phyloP scores from a whole-genome alignment of 345 rosid species.

The Pistacia vera region DNA sequence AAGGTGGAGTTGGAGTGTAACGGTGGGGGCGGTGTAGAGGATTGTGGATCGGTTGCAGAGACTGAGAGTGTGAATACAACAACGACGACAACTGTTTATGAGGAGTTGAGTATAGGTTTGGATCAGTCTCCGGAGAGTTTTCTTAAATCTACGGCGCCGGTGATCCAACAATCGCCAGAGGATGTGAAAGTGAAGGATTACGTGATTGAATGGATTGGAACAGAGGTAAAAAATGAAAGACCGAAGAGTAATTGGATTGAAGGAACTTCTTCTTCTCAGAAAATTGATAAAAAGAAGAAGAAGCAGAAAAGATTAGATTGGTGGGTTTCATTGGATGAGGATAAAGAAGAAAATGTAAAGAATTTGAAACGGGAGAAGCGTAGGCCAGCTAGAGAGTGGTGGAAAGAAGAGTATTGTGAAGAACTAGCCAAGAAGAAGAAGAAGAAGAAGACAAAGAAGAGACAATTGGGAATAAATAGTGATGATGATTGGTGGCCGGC shows the following conservation, averaged over 20 bases:
- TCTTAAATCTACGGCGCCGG: constrained; percentile 24
- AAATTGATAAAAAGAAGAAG: constrained; percentile 55
- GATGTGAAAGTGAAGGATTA: constrained; percentile 62
- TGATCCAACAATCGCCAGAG: constrained; percentile 12
- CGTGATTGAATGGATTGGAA: constrained; percentile 94
- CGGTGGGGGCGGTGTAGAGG: constrained; percentile 43
- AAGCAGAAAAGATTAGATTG: constrained; percentile 68
- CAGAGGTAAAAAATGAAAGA: constrained; percentile 77
- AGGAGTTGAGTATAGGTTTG: constrained; percentile 56
- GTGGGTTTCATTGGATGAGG: constrained; percentile 89
- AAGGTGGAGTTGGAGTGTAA: constrained; percentile 39
- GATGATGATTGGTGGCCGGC: constrained; percentile 67
- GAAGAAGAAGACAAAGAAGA: constrained; percentile 61
- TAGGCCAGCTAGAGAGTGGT: constrained; percentile 91
- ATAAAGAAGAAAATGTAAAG: constrained; percentile 48
- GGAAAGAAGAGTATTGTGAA: constrained; percentile 93
- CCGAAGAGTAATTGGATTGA: constrained; percentile 77
- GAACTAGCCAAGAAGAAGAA: constrained; percentile 72
- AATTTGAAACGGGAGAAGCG: constrained; percentile 57
- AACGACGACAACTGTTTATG: constrained; percentile 58
- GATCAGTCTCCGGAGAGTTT: constrained; percentile 70
- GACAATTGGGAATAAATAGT: constrained; percentile 36
- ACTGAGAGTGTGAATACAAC: constrained; percentile 76
- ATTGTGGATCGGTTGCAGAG: constrained; percentile 65
- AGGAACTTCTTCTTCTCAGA: constrained; percentile 29